phyloP scores from a whole-genome alignment of 768 basidiomycete species.

The Termitomyces titanicus region DNA sequence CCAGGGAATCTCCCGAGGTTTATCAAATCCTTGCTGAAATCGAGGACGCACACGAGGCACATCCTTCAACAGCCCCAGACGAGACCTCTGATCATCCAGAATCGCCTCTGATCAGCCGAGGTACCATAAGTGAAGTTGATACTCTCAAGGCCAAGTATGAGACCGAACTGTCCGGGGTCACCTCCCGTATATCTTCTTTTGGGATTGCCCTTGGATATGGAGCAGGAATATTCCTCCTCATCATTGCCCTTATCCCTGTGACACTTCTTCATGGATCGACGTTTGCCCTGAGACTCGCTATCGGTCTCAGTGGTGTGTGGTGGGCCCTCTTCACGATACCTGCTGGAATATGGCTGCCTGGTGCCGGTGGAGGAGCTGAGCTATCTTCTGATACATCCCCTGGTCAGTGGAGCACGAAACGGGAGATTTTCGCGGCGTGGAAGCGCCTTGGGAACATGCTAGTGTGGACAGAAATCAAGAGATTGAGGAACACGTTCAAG shows the following conservation, averaged over 20 bases:
- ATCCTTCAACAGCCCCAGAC: conserved; percentile 10
- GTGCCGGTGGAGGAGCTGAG: conserved; percentile 20
- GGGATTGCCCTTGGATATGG: conserved; percentile 87
- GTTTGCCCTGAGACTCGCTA: conserved; percentile 74
- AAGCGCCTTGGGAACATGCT: conserved; percentile 72
- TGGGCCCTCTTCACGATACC: conserved; percentile 85
- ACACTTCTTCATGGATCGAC: conserved; percentile 70
- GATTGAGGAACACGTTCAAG: conserved; percentile 78
- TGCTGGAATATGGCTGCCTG: conserved; percentile 71
- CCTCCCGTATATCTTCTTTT: conserved; percentile 77
- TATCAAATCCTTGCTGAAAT: conserved; percentile 33
- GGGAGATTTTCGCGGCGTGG: conserved; percentile 73
- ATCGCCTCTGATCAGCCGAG: conserved; percentile 35
- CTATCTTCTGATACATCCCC: conserved; percentile 10
- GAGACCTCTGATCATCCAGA: conserved; percentile 23
- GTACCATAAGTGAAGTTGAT: conserved; percentile 13
- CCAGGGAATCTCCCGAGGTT: conserved; percentile 63
- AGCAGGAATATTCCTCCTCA: conserved; percentile 74
- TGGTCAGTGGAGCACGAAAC: conserved; percentile 38
- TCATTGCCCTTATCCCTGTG: conserved; percentile 79
- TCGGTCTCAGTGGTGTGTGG: conserved; percentile 83
- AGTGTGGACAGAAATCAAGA: conserved; percentile 64
- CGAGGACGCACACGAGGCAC: conserved; percentile 17
- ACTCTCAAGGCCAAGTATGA: conserved; percentile 43
- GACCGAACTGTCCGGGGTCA: conserved; percentile 62